Evolutionary conservation across 495 filamentous ascomycete species (phyloP), one percentile per base, ranked within the genome.

Genomic region (Talaromyces borbonicus): DNA sequence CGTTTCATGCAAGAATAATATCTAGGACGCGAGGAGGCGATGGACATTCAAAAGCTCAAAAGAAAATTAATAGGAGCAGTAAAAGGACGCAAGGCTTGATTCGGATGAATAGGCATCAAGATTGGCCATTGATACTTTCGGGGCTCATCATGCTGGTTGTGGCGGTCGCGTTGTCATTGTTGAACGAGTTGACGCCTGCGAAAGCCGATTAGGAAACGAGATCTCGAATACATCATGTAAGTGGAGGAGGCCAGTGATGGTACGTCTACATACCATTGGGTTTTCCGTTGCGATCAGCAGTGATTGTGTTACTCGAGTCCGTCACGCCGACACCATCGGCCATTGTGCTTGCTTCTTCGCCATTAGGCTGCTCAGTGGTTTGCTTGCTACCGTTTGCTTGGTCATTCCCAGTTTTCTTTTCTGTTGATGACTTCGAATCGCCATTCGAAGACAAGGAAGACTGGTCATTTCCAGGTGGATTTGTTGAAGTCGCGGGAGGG

Each of bases 131-230:
- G 41, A 82, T 71, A 53, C 77, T 80, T 57, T 82, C 78, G 6
- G 79, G 79, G 51, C 77, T 81, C 73, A 83, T 82, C 73, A 81
- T 80, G 14, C 77, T 77, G 14, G 26, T 41, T 18, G 33, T 4
- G 22, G 24, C 37, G 8, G 12, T 29, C 8, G 47, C 11, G 20
- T 41, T 33, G 6, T 49, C 38, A n/a, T 24, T 26, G 20, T 42
- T 42, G 15, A 29, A 32, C n/a, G 47, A 22, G 38, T 26, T 41
- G 38, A 41, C 26, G 3, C 22, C 38, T 41, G 22, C 22, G 27
- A 12, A 16, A 7, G 15, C 20, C 11, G 14, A 23, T 41, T 41
- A 41, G 38, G 26, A 16, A 4, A n/a, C 3, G 11, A 22, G 15
- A 6, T 11, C 16, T 41, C 22, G 22, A 41, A 8, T 29, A 5